Base-by-base conservation (phyloP, 192 early-diverging fungal genomes). In the Linnemannia exigua region DNA sequence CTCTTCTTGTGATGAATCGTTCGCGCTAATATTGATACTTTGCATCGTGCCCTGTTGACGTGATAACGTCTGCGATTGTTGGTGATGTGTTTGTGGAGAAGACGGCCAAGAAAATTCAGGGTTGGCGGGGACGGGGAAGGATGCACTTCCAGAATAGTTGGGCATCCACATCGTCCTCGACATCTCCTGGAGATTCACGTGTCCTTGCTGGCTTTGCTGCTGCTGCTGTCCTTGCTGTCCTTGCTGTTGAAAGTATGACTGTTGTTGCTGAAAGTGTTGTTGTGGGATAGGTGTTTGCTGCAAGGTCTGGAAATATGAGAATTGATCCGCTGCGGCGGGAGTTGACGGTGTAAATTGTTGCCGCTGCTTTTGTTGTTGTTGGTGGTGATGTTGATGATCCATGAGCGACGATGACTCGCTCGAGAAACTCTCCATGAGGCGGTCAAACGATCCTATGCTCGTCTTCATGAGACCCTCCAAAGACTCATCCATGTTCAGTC, bases 21-120 rank as follows among this genome's bases (percentile, higher is more conserved):
- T 54, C 44, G 77, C 83, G 17, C 77, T 75, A 67, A 85, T 85
- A 28, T 72, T 85, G 48, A 85, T 85, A 35, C 83, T 85, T 17
- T 70, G 77, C 3, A 74, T 72, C 5, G 76, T 67, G 35, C 68
- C 36, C 28, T 77, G 72, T 33, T 51, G 81, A 22, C 9, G 41
- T 44, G 9, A 44, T 44, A 9, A 44, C 41, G 41, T 44, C 9
- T 44, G 41, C 9, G 41, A 9, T 9, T 82, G 72, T 44, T 79
- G 76, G 41, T 58, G 67, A 1, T 54, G 80, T 71, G 36, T 16
- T 5, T 37, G 44, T 35, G 31, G 35, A 28, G 44, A 16, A 48
- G 63, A 33, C 28, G 75, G 25, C 71, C 66, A 67, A 1, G 76
- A 71, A 15, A 69, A 47, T 31, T 77, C 75, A 2, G 51, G 8